Base-by-base conservation (phyloP, 305 asterid species). In the Solanum hybrid region DNA sequence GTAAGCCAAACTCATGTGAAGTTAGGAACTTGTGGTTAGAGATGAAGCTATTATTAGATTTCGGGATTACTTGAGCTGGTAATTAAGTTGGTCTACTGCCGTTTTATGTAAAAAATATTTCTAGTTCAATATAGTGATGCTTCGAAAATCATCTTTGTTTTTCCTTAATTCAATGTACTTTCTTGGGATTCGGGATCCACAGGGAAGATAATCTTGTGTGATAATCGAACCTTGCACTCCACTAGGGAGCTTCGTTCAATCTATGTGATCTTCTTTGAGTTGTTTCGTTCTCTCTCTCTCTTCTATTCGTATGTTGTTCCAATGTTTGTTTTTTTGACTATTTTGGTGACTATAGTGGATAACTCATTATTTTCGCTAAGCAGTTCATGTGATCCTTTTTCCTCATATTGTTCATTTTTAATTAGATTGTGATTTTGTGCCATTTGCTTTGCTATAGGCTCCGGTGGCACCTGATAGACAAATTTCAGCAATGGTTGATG, bases 401-500 rank as follows among this genome's bases (percentile, higher is more conserved):
- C 65, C 32, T 80, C 34, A 15, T 1, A 45, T 24, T 89, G 13
- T 11, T 24, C 39, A 29, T 37, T 31, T 32, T 36, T 4, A 78
- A 24, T 78, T 57, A 33, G 27, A 79, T 81, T 76, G 45, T 36
- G 88, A 78, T 86, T 51, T 88, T 89, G 77, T 57, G 10, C n/a
- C 65, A 76, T 89, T 82, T 38, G 34, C 86, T 80, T 89, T 10
- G 76, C 72, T 87, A 90, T 93, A 96, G 99, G 99, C 99, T 90
- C 99, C 99, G 45, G 93, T 39, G 79, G 95, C 93, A 39, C 96
- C 95, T 1, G 94, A 97, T 91, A 89, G 79, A 87, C 98, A 96
- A 91, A 97, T 96, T 80, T 89, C 91, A 34, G 95, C 93, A 81
- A 96, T 96, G 99, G 98, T 96, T 89, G 98, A 95, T 89, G 98